phyloP scores from a whole-genome alignment of 1,284 basidiomycete species.

The Veloporphyrellus conicus region DNA sequence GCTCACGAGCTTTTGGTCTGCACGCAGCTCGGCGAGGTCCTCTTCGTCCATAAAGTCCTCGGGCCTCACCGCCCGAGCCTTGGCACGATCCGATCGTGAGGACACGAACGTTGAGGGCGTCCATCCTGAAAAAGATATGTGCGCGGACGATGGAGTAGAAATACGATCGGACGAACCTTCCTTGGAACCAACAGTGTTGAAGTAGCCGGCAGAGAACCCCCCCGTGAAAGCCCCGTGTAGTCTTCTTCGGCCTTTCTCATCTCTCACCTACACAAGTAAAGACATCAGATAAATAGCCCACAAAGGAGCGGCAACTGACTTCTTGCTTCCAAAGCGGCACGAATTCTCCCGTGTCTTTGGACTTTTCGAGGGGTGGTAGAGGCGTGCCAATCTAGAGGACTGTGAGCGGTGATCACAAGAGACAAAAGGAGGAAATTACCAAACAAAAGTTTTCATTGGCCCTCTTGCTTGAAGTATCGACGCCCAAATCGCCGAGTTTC shows the following conservation, averaged over 20 bases:
- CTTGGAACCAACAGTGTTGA: slow-evolving; percentile 92
- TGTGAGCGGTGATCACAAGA: slow-evolving; percentile 1
- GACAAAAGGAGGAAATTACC: slow-evolving; percentile 41
- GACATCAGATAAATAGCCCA: slow-evolving; percentile 22
- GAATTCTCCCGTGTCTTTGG: slow-evolving; percentile 87
- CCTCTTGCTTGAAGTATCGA: slow-evolving; percentile 64
- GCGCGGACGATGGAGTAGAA: not conserved
- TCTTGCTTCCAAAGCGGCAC: slow-evolving; percentile 98
- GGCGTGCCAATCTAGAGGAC: slow-evolving; percentile 79
- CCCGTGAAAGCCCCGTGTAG: slow-evolving; percentile 98
- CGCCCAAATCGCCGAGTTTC: slow-evolving; percentile 76
- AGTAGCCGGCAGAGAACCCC: slow-evolving; percentile 96
- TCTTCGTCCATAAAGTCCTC: slow-evolving; percentile 99
- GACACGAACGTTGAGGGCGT: slow-evolving; percentile 87
- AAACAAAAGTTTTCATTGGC: slow-evolving; percentile 86
- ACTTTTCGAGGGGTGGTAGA: slow-evolving; percentile 82
- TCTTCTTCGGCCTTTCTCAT: slow-evolving; percentile 89
- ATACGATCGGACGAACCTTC: slow-evolving; percentile 58
- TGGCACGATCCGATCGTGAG: slow-evolving; percentile 71
- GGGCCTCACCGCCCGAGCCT: slow-evolving; percentile 54
- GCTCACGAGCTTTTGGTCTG: slow-evolving; percentile 69
- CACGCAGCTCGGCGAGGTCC: slow-evolving; percentile 79
- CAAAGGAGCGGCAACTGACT: slow-evolving; percentile 40
- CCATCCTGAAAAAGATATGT: slow-evolving; percentile 66
- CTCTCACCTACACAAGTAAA: slow-evolving; percentile 62